These are phyloP conservation scores for Laburnicola sp. DNA, from an alignment of 2,329 filamentous ascomycete species.

Conservation along the genomic window DNA sequence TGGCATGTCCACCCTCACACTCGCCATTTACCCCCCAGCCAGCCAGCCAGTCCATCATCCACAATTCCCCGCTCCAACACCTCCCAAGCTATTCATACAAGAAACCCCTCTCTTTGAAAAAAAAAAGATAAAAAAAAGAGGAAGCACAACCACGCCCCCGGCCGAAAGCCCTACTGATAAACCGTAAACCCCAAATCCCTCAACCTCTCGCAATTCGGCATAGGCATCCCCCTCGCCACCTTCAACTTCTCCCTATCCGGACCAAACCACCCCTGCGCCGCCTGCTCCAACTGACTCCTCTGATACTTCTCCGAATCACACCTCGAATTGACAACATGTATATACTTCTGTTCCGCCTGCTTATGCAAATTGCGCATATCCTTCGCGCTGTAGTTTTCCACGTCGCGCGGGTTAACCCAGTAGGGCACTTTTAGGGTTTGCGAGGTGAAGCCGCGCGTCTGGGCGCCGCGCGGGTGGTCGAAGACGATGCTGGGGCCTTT, in stretches of 20 bases:
- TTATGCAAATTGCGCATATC: conserved; percentile 77
- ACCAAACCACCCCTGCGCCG: conserved; percentile 86
- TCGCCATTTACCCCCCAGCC: too few relatives aligned
- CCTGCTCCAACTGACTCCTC: conserved; percentile 69
- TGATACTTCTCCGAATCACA: conserved; percentile 74
- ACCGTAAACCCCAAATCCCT: conserved; percentile 48
- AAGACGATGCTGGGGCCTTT: conserved; percentile 74
- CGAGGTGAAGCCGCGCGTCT: conserved; percentile 74
- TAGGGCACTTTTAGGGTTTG: conserved; percentile 75
- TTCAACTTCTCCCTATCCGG: conserved; percentile 79
- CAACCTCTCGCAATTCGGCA: conserved; percentile 62
- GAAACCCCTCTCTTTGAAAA: too few relatives aligned
- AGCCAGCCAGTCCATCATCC: too few relatives aligned
- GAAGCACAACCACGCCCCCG: too few relatives aligned
- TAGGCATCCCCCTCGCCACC: conserved; percentile 64
- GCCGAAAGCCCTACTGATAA: too few relatives aligned
- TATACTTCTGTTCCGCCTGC: conserved; percentile 72
- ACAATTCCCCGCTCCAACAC: too few relatives aligned
- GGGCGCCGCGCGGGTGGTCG: conserved; percentile 69
- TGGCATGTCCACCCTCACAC: too few relatives aligned
- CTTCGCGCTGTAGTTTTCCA: conserved; percentile 67
- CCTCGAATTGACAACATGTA: conserved; percentile 66
- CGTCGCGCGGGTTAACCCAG: conserved; percentile 78
- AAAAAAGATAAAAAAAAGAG: too few relatives aligned
- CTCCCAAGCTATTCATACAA: too few relatives aligned